Base-by-base conservation (phyloP, 106 monocot genomes). In the Agapanthus africanus region DNA sequence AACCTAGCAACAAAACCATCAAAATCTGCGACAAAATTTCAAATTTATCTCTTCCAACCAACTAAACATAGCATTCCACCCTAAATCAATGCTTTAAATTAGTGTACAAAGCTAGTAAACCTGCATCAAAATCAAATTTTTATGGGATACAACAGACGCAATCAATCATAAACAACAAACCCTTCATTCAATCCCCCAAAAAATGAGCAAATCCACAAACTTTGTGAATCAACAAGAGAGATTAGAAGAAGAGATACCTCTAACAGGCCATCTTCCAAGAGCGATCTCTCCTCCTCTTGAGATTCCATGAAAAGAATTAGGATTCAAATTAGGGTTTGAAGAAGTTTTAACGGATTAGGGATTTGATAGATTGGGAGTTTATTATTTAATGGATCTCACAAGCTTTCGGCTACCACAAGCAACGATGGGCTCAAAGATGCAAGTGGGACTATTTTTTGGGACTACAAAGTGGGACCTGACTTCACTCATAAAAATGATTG, bases 261-360 rank as follows among this genome's bases (percentile, higher is more conserved):
- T n/a, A 61, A 37, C 9, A 68, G 42, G 11, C 75, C 60, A 35
- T 68, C 75, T 68, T 75, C 75, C 34, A 65, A 52, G 0, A 75
- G 68, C 46, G 61, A 44, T 33, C 67, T 57, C 42, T 75, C 68
- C 41, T 68, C 75, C 15, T 68, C 75, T 11, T 68, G 46, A 37
- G 75, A 75, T 36, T 68, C 68, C 75, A 75, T 75, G n/a, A 40
- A 5, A 42, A 16, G 21, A 38, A 64, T n/a, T 31, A 41, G 18
- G 42, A 22, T 15, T 41, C 42, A 2, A 44, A 66, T 42, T 66
- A 25, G 26, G 25, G 40, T 41, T 13, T 38, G 36, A 21, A 10
- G 63, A 39, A 37, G 23, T 25, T n/a, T 21, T 28, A 38, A 64
- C n/a, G 1, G 16, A 11, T 31, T 28, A 3, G 26, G 11, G 66